Percentiles rank a stretch among this genome's conserved stretches.
Evolutionary conservation across 345 rosid genomes (phyloP).

Genomic region (Raphanus sativus): DNA sequence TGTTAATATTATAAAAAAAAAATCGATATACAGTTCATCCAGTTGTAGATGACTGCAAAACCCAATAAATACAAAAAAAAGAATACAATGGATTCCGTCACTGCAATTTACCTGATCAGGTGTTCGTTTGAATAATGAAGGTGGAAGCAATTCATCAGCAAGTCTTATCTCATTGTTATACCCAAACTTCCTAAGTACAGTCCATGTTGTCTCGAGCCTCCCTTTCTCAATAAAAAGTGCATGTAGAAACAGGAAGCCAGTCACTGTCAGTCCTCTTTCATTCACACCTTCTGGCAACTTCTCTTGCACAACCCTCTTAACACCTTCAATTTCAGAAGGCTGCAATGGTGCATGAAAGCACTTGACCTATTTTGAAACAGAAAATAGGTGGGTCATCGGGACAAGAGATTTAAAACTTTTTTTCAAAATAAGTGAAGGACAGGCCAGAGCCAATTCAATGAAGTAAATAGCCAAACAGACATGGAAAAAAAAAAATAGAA

Average conservation of each 20-base stretch:
- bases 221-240: slow-evolving; percentile 97
- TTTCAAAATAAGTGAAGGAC: not conserved
- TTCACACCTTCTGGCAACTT: slow-evolving; percentile 89
- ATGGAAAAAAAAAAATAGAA: slow-evolving; percentile 12
- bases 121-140: slow-evolving; percentile 59
- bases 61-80: not conserved
- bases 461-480: not conserved
- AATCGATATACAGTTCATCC: not conserved
- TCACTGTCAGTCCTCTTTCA: slow-evolving; percentile 87
- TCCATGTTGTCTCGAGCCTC: slow-evolving; percentile 99
- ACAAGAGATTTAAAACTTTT: not conserved
- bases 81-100: not conserved
- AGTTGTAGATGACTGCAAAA: not conserved
- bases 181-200: slow-evolving; percentile 91
- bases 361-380: slow-evolving; percentile 64
- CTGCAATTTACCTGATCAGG: slow-evolving; percentile 77
- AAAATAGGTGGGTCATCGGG: slow-evolving; percentile 21
- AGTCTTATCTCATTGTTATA: slow-evolving; percentile 93
- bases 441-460: not conserved
- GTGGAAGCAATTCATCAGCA: slow-evolving; percentile 80
- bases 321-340: slow-evolving; percentile 95
- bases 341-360: slow-evolving; percentile 98
- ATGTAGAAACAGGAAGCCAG: slow-evolving; percentile 95
- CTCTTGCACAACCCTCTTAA: slow-evolving; percentile 94
- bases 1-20: not conserved